Evolutionary conservation across 768 basidiomycete genomes (phyloP), one percentile per base, ranked within the genome.

Genomic region (Leccinellum albellum): DNA sequence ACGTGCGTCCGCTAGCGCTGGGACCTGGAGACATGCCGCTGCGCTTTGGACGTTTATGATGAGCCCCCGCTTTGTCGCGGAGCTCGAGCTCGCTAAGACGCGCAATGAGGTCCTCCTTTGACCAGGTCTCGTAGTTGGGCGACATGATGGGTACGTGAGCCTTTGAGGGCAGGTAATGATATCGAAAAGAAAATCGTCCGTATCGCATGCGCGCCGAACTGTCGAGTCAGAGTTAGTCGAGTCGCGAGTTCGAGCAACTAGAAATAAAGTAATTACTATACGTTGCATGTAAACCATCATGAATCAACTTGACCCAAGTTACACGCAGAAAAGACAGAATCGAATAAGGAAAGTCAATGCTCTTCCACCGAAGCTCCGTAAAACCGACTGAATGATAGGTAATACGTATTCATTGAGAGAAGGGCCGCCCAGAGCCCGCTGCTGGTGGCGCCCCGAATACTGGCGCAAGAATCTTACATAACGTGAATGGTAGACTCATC

Each of bases 61-160:
- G 61, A 29, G 61, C 15, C 46, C 51, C 42, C 44, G 33, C 48
- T 59, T 52, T 50, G 63, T 35, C 26, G 56, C 61, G 57, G 56
- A 53, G 62, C 53, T 91, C 87, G 47, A 91, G 78, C 44, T 82
- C 74, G 21, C 72, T 72, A 20, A 94, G 70, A 50, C 83, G 80
- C 37, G 82, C 78, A 53, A 93, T 83, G 56, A 94, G 83, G 51
- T 88, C 82, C 65, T 89, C 84, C 55, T 86, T 78, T 58, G 82
- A 79, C 80, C 84, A 84, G 56, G 69, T 64, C 24, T 82, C 79
- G 70, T 86, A 87, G 42, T 74, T 69, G 54, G 73, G 64, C 3
- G 76, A 55, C 77, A 76, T 69, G 71, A 71, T 31, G 6, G 72
- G 65, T 17, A 74, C 40, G 31, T 68, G 64, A 6, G 56, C 61